Evolutionary conservation across 768 basidiomycete species (phyloP).

Genomic region (Macrolepiota albuminosa): DNA sequence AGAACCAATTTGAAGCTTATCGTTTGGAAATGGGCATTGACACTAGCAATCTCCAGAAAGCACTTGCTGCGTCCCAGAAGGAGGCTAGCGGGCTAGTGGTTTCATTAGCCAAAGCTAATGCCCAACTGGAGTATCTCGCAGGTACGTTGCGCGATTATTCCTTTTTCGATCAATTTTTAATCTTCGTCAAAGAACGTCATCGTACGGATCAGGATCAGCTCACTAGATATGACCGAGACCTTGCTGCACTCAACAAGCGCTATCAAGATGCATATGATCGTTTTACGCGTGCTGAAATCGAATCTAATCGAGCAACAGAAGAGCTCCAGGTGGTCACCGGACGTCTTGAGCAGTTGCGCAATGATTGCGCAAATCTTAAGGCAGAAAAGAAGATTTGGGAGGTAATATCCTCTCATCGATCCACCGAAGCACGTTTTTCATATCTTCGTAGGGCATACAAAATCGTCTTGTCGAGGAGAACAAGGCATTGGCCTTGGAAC

Average conservation of each 20-base stretch:
- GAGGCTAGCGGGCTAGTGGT: slow-evolving; percentile 64
- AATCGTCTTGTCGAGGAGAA: slow-evolving; percentile 82
- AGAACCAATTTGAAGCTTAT: slow-evolving; percentile 78
- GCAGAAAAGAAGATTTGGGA: slow-evolving; percentile 95
- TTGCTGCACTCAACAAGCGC: slow-evolving; percentile 62
- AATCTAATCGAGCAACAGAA: slow-evolving; percentile 63
- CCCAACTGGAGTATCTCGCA: slow-evolving; percentile 71
- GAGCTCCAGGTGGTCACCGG: slow-evolving; percentile 57
- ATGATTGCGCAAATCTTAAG: slow-evolving; percentile 81
- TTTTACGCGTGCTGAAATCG: slow-evolving; percentile 70
- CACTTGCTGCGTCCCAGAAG: slow-evolving; percentile 57
- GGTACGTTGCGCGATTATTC: slow-evolving; percentile 40
- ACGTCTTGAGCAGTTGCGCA: slow-evolving; percentile 71
- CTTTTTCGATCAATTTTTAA: slow-evolving; percentile 5
- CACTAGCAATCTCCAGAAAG: slow-evolving; percentile 64
- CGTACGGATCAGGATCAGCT: slow-evolving; percentile 69
- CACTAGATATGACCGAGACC: slow-evolving; percentile 53
- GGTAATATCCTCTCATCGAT: slow-evolving; percentile 33
- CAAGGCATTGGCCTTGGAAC: slow-evolving; percentile 70
- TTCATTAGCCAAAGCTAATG: slow-evolving; percentile 76
- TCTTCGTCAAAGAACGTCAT: slow-evolving; percentile 49
- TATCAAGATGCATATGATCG: slow-evolving; percentile 72
- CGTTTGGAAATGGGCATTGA: slow-evolving; percentile 79
- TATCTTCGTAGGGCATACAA: slow-evolving; percentile 62
- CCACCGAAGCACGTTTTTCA: slow-evolving; percentile 5